Percentiles rank a stretch among this genome's conserved stretches.
These are phyloP conservation scores for Oldenlandia corymbosa DNA, from an alignment of 257 asterid species.

Conservation along the genomic window DNA sequence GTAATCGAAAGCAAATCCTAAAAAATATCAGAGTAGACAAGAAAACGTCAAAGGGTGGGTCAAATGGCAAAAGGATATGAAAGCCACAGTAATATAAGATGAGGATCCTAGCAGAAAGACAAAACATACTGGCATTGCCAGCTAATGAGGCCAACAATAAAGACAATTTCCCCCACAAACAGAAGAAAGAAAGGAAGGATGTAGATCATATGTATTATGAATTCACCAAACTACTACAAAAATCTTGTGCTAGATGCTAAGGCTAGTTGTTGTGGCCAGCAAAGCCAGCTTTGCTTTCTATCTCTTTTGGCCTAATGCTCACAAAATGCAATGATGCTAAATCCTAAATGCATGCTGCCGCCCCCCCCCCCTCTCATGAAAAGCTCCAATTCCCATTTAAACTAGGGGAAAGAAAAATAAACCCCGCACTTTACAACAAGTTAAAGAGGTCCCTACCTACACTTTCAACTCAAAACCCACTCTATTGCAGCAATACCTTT, in stretches of 20 bases:
- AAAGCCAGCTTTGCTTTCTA: slow-evolving; percentile 10
- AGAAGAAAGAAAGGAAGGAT: background rate
- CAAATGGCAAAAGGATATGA: background rate
- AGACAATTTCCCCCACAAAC: slow-evolving; percentile 3
- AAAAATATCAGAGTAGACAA: no score
- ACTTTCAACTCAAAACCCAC: slow-evolving; percentile 2
- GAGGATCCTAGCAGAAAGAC: background rate
- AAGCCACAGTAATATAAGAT: background rate
- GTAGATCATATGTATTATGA: background rate
- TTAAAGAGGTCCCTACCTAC: slow-evolving; percentile 11
- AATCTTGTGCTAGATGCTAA: slow-evolving; percentile 2
- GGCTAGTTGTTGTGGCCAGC: slow-evolving; percentile 15
- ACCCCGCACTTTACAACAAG: slow-evolving; percentile 25
- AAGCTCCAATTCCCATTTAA: background rate
- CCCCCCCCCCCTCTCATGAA: slow-evolving; percentile 1
- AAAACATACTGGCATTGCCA: slow-evolving; percentile 17
- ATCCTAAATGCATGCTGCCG: no score
- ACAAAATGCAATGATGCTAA: slow-evolving; percentile 3
- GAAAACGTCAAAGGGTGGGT: no score
- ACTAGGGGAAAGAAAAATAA: no score
- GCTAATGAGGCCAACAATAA: slow-evolving; percentile 14
- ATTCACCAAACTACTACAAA: slow-evolving; percentile 7
- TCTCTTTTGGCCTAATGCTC: background rate
- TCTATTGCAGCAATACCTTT: background rate
- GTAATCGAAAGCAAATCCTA: no score